phyloP scores from a whole-genome alignment of 2,329 filamentous ascomycete species.

The Emydomyces testavorans region DNA sequence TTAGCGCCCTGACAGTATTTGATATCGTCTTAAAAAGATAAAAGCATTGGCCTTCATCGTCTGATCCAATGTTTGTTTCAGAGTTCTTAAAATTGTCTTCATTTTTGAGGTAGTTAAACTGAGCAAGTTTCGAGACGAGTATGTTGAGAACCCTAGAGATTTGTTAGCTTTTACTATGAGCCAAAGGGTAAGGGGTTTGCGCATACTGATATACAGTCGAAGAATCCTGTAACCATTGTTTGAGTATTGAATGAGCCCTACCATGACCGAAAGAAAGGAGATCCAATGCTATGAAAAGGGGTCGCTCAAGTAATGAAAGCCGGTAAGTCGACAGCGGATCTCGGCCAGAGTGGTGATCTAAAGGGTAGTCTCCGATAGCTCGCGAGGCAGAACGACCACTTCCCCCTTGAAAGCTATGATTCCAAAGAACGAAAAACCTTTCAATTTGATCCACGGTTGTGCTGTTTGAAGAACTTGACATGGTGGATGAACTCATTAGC shows the following conservation, averaged over 20 bases:
- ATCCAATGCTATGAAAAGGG: slow-evolving; percentile 72
- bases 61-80: slow-evolving; percentile 37
- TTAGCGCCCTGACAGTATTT: slow-evolving; percentile 58
- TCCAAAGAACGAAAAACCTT: slow-evolving; percentile 34
- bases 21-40: slow-evolving; percentile 68
- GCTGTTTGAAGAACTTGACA: slow-evolving; percentile 20
- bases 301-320: slow-evolving; percentile 60
- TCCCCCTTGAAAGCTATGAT: slow-evolving; percentile 32
- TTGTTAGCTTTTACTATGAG: slow-evolving; percentile 7
- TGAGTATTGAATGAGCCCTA: slow-evolving; percentile 64
- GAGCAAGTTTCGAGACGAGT: slow-evolving; percentile 27
- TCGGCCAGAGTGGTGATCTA: slow-evolving; percentile 6
- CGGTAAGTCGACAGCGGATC: slow-evolving; percentile 27
- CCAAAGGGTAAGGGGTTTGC: slow-evolving; percentile 14
- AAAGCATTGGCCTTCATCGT: slow-evolving; percentile 63
- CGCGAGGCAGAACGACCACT: slow-evolving; percentile 25
- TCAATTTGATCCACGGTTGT: slow-evolving; percentile 29
- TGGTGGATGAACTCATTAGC: slow-evolving; percentile 49
- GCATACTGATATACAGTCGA: slow-evolving; percentile 43
- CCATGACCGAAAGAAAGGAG: slow-evolving; percentile 59
- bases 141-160: slow-evolving; percentile 28
- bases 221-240: slow-evolving; percentile 61
- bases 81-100: slow-evolving; percentile 22
- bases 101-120: slow-evolving; percentile 22
- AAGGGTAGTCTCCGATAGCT: slow-evolving; percentile 14